phyloP scores from a whole-genome alignment of 257 asterid genomes.

The Nicotiana tabacum region DNA sequence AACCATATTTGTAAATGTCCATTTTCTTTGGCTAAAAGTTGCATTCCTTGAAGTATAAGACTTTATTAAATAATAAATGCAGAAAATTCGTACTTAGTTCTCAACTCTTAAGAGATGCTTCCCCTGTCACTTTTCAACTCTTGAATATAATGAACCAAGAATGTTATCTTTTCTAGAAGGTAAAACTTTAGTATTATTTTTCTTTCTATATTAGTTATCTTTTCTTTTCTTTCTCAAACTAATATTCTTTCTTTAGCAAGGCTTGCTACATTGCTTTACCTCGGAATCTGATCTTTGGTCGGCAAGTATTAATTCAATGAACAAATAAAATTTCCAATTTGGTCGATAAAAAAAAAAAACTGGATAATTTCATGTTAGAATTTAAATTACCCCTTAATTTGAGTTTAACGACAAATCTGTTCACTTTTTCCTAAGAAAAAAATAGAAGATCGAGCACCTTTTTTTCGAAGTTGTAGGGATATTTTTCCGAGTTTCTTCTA shows the following conservation, averaged over 20 bases:
- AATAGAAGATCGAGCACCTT: too few relatives aligned
- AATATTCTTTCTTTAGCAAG: neutral
- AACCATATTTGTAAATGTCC: neutral
- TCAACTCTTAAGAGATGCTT: neutral
- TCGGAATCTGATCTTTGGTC: neutral
- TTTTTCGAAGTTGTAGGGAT: too few relatives aligned
- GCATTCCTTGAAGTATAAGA: neutral
- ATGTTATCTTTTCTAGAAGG: neutral
- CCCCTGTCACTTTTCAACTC: neutral
- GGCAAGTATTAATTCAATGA: neutral
- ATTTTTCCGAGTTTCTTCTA: too few relatives aligned
- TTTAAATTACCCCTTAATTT: too few relatives aligned
- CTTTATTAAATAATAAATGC: neutral
- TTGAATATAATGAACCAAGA: neutral
- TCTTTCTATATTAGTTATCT: neutral
- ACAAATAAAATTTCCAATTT: neutral
- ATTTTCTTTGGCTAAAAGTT: neutral
- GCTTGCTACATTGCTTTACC: neutral
- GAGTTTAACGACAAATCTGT: too few relatives aligned
- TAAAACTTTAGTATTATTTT: neutral
- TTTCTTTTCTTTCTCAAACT: neutral
- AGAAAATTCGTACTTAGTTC: neutral
- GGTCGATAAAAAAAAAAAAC: too few relatives aligned
- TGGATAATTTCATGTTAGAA: too few relatives aligned
- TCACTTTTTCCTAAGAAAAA: too few relatives aligned